Evolutionary conservation across 2,329 filamentous ascomycete genomes (phyloP).

Genomic region (Colletotrichum caudatum): DNA sequence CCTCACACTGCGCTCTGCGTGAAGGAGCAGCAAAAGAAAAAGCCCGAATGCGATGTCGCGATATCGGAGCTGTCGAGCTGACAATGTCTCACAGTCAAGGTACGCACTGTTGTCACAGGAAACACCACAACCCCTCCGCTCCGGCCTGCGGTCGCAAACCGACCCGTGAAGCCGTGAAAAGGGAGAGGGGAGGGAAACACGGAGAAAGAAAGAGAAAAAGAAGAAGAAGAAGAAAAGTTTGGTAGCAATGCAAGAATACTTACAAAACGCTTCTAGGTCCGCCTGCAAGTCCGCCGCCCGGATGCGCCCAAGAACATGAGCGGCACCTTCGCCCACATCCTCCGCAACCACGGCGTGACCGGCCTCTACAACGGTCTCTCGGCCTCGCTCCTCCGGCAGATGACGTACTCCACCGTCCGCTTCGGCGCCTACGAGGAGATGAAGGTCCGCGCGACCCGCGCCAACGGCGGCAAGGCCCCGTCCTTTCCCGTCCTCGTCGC

Average conservation of each 20-base stretch:
- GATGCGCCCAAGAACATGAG: constrained; percentile 84
- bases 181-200: too few species aligned
- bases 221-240: neutral
- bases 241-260: constrained; percentile 10
- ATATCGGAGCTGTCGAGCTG: constrained; percentile 37
- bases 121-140: constrained; percentile 1
- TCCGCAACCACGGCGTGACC: constrained; percentile 78
- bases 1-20: neutral
- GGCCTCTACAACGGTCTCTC: constrained; percentile 94
- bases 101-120: constrained; percentile 36
- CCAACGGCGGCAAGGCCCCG: constrained; percentile 58
- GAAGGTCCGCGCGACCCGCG: constrained; percentile 74
- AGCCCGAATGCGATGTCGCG: constrained; percentile 5
- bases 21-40: neutral
- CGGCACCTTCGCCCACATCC: constrained; percentile 85
- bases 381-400: constrained; percentile 90
- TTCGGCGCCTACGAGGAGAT: constrained; percentile 97
- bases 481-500: constrained; percentile 82
- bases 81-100: constrained; percentile 64
- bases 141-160: neutral
- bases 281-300: constrained; percentile 84
- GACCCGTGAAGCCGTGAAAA: neutral
- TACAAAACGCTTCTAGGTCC: constrained; percentile 68
- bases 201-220: neutral
- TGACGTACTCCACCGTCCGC: constrained; percentile 95